phyloP scores from a whole-genome alignment of 2,329 filamentous ascomycete genomes.

The Parascedosporium putredinis region DNA sequence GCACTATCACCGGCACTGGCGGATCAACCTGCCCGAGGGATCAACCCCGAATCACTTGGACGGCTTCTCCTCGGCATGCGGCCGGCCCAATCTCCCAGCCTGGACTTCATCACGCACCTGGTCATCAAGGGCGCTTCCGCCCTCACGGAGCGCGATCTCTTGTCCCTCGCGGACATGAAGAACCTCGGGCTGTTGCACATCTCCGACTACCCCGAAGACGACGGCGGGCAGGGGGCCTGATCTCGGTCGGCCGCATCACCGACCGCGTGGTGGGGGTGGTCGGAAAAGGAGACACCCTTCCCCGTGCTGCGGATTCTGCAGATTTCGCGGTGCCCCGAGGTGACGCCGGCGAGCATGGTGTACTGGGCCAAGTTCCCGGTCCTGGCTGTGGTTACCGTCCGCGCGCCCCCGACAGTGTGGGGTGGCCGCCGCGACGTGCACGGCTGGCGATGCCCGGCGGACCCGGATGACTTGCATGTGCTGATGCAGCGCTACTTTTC shows the following conservation, averaged over 20 bases:
- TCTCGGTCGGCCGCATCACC: slow-evolving; percentile 26
- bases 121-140: slow-evolving; percentile 26
- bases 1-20: background rate
- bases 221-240: slow-evolving; percentile 18
- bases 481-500: slow-evolving; percentile 8
- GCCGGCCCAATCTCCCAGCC: slow-evolving; percentile 14
- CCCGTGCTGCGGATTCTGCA: slow-evolving; percentile 35
- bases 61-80: background rate
- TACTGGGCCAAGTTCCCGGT: slow-evolving; percentile 32
- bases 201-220: slow-evolving; percentile 22
- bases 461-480: slow-evolving; percentile 6
- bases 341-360: slow-evolving; percentile 28
- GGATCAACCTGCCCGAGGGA: background rate
- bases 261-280: slow-evolving; percentile 39
- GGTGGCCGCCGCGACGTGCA: slow-evolving; percentile 13
- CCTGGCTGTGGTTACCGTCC: slow-evolving; percentile 30
- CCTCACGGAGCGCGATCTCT: slow-evolving; percentile 27
- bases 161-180: slow-evolving; percentile 28
- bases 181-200: slow-evolving; percentile 40
- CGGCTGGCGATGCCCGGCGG: slow-evolving; percentile 22
- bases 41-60: background rate
- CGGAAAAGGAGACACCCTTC: slow-evolving; percentile 29
- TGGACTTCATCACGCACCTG: slow-evolving; percentile 30
- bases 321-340: slow-evolving; percentile 30
- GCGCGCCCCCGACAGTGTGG: background rate